Base-by-base conservation (phyloP, 768 basidiomycete genomes). In the Amanita polypyramis region DNA sequence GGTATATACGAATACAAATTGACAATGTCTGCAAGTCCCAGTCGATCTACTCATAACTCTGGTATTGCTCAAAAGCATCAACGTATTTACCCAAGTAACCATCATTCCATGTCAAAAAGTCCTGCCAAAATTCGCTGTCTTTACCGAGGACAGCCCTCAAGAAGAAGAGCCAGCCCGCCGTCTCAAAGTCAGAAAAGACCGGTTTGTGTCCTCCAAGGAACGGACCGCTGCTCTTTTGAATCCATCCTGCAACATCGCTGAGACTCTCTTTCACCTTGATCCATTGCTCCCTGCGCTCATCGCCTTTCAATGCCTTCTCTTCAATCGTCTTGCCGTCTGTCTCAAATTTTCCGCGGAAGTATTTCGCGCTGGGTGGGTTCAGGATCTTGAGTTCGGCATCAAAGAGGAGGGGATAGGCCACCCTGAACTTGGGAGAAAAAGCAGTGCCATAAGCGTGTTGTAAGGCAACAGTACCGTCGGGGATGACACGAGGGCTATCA, bases 221-320 rank as follows among this genome's bases (percentile, higher is more conserved):
- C n/a, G n/a, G n/a, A n/a, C n/a, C n/a, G n/a, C n/a, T n/a, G n/a
- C n/a, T n/a, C n/a, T 62, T 30, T 56, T 53, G 32, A 55, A 59
- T 49, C 68, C 64, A 69, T 3, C 50, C 48, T 15, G 56, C 54
- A 1, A 63, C 49, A 21, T 39, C 57, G 7, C 56, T 61, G 20
- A 73, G 60, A 0, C 50, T 63, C 1, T 45, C 62, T 48, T 66
- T 57, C 4, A 72, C 35, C 47, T 60, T 60, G 34, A 57, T 58
- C 76, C 74, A 76, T 33, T 65, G 59, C 7, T 47, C 61, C 4
- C 60, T 59, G 12, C 64, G 55, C 41, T 49, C 58, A 9, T 67
- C 63, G 9, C 60, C 55, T 8, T 51, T 52, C 0, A 68, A 67
- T 2, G 59, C 46, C 15, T 68, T 40, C 32, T 68, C 63, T 55